Percentiles rank a stretch among this genome's conserved stretches.
Conservation (phyloP, 805 yeast genomes). For the Cyberlindnera euphorbiae region DNA sequence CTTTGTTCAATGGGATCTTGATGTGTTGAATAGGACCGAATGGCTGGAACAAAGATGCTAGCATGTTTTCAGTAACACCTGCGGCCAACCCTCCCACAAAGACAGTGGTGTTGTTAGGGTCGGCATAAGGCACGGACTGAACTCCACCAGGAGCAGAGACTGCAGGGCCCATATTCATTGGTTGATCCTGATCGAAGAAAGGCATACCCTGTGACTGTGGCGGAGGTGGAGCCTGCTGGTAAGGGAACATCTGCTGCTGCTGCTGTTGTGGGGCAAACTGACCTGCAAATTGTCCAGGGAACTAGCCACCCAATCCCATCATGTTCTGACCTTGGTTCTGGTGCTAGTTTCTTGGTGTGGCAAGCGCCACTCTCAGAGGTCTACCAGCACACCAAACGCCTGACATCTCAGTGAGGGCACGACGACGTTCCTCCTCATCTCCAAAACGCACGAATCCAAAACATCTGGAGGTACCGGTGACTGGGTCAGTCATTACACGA, state of each 20-base stretch:
- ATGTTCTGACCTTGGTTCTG: background rate
- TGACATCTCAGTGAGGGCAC: slow-evolving; percentile 70
- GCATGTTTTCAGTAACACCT: slow-evolving; percentile 56
- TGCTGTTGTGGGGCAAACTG: slow-evolving; percentile 20
- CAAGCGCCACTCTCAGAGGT: slow-evolving; percentile 70
- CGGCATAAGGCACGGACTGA: slow-evolving; percentile 32
- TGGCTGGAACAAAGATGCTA: slow-evolving; percentile 60
- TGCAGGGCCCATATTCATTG: slow-evolving; percentile 1
- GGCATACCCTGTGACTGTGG: slow-evolving; percentile 12
- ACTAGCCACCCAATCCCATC: slow-evolving; percentile 13
- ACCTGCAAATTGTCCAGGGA: slow-evolving; percentile 16
- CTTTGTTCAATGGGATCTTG: slow-evolving; percentile 73
- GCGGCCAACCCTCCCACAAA: slow-evolving; percentile 74
- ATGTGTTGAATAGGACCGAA: slow-evolving; percentile 68
- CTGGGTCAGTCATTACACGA: slow-evolving; percentile 82
- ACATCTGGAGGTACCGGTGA: slow-evolving; percentile 70
- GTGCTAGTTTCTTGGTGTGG: slow-evolving; percentile 59
- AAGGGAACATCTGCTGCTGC: slow-evolving; percentile 20
- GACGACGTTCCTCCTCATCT: slow-evolving; percentile 60
- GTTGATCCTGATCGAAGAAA: slow-evolving; percentile 14
- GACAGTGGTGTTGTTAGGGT: slow-evolving; percentile 68
- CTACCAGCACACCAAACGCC: slow-evolving; percentile 80
- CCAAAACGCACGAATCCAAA: slow-evolving; percentile 79
- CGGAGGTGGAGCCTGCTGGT: slow-evolving; percentile 18
- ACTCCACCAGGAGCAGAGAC: slow-evolving; percentile 5